Conservation (phyloP, 176 grass and related monocot species). For the Juncus effusus region DNA sequence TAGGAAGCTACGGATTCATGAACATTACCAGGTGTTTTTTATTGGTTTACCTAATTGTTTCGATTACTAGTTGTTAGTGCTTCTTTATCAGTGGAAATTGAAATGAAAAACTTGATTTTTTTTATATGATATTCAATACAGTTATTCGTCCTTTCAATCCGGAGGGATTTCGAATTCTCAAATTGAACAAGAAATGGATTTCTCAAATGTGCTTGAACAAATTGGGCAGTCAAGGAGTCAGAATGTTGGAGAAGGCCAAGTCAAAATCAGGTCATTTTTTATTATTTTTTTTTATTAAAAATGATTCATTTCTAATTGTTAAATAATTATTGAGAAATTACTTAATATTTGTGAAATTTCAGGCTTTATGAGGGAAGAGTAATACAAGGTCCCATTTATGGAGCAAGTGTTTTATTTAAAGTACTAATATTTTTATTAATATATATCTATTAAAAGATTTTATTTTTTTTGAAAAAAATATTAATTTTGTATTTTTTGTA, state of each 20-base stretch:
- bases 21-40: conserved; percentile 71
- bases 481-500: conserved; percentile 41
- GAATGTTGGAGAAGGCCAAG: conserved; percentile 87
- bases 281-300: conserved; percentile 9
- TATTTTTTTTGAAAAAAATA: conserved; percentile 9
- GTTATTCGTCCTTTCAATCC: conserved; percentile 78
- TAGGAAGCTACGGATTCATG: conserved; percentile 90
- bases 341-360: conserved; percentile 45
- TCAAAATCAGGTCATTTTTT: conserved; percentile 80
- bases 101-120: not conserved
- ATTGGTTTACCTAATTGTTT: conserved; percentile 1
- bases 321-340: conserved; percentile 27
- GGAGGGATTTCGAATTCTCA: conserved; percentile 53
- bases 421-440: conserved; percentile 29
- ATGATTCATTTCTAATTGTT: not conserved
- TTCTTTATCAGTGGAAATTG: too few species aligned
- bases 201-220: not conserved
- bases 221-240: conserved; percentile 38
- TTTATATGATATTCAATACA: conserved; percentile 37
- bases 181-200: conserved; percentile 51
- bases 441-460: conserved; percentile 17
- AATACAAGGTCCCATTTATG: conserved; percentile 60
- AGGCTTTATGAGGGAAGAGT: conserved; percentile 95
- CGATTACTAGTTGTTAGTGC: not conserved
- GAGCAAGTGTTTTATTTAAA: conserved; percentile 70